These are phyloP conservation scores for Vararia minispora DNA, from an alignment of 768 basidiomycete species.

Conservation along the genomic window DNA sequence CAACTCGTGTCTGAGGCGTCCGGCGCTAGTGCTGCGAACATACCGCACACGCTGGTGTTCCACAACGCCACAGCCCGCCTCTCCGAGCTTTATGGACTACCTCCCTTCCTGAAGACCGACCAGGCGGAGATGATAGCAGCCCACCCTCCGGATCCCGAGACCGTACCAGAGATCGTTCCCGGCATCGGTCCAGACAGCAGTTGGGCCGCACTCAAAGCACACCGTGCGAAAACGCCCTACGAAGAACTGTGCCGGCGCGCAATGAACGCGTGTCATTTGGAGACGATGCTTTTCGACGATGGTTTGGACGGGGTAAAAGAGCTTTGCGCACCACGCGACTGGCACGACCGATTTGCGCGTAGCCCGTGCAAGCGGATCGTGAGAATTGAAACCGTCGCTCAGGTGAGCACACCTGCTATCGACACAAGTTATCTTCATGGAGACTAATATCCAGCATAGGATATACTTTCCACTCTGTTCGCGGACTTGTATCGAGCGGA, in stretches of 20 bases:
- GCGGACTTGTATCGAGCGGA: conserved; percentile 7
- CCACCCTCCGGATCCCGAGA: too few species aligned
- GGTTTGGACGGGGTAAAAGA: conserved; percentile 42
- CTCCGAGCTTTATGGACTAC: conserved; percentile 33
- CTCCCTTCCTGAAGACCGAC: too few species aligned
- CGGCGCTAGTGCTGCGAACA: conserved; percentile 40
- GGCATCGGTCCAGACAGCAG: too few species aligned
- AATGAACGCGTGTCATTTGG: conserved; percentile 43
- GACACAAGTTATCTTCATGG: too few species aligned
- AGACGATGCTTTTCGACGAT: conserved; percentile 65
- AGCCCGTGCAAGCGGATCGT: conserved; percentile 50
- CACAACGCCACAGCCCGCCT: conserved; percentile 48
- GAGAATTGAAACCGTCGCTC: conserved; percentile 58
- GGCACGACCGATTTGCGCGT: conserved; percentile 52
- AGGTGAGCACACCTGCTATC: conserved; percentile 40
- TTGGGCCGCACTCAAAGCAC: conserved; percentile 52
- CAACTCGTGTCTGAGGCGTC: conserved; percentile 55
- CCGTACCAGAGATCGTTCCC: too few species aligned
- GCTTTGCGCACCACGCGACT: conserved; percentile 37
- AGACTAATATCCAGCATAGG: conserved; percentile 6
- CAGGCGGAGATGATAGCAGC: too few species aligned
- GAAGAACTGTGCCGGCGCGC: conserved; percentile 46
- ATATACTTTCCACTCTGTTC: conserved; percentile 18
- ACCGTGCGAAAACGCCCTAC: conserved; percentile 36
- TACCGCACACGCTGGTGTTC: conserved; percentile 46